These are phyloP conservation scores for Botrytis byssoidea DNA, from an alignment of 2,329 filamentous ascomycete genomes.

Conservation along the genomic window DNA sequence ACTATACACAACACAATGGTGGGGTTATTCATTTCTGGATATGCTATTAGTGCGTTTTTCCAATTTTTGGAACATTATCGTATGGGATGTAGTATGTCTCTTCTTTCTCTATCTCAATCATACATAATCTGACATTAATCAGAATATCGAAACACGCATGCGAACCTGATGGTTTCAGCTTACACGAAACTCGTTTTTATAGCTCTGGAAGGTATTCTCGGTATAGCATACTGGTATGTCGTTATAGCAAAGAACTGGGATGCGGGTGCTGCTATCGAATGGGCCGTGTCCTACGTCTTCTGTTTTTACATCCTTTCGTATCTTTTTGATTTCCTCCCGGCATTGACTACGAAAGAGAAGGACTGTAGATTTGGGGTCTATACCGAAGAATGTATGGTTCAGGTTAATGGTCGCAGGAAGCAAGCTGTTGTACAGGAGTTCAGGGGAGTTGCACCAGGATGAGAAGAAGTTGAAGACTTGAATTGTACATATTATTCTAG, in stretches of 20 bases:
- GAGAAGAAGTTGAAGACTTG: not conserved
- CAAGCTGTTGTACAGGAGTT: not conserved
- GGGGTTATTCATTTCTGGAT: constrained; percentile 78
- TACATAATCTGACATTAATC: not conserved
- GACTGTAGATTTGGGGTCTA: constrained; percentile 14
- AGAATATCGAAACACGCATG: constrained; percentile 16
- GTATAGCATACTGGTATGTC: constrained; percentile 77
- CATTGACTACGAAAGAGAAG: constrained; percentile 37
- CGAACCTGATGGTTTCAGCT: constrained; percentile 57
- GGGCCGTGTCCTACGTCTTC: constrained; percentile 76
- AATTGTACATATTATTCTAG: not conserved
- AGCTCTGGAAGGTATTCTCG: constrained; percentile 82
- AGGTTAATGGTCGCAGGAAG: not conserved
- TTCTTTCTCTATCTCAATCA: not conserved
- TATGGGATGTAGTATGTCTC: constrained; percentile 64
- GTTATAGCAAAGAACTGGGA: constrained; percentile 64
- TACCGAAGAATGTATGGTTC: constrained; percentile 5
- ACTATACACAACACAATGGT: constrained; percentile 74
- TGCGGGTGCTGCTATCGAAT: constrained; percentile 73
- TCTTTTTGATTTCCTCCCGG: constrained; percentile 80
- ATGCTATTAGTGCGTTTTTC: constrained; percentile 79
- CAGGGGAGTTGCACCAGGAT: not conserved
- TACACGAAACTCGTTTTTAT: constrained; percentile 67
- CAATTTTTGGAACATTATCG: constrained; percentile 87
- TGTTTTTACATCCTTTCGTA: constrained; percentile 85